phyloP scores from a whole-genome alignment of 352 stramenopile species.

The Globisporangium acanthophoron region DNA sequence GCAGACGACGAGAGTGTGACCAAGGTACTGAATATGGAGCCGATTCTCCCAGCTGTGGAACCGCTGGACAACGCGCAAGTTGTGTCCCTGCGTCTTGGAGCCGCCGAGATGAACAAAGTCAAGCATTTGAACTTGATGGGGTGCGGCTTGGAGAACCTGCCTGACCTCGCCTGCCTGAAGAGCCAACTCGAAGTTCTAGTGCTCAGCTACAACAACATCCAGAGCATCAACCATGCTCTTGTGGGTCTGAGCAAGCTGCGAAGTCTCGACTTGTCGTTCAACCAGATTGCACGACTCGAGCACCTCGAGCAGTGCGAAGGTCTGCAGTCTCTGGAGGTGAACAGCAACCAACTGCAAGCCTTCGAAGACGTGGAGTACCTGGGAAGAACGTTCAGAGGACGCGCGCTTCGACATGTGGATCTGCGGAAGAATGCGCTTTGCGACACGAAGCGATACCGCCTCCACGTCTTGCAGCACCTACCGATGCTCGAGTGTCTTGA shows the following conservation, averaged over 20 bases:
- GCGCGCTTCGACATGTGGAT: conserved; percentile 34
- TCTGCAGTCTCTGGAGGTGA: conserved; percentile 47
- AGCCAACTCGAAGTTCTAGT: conserved; percentile 54
- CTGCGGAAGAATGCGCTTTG: conserved; percentile 71
- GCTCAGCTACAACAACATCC: conserved; percentile 70
- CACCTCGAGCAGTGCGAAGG: conserved; percentile 29
- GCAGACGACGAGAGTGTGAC: conserved; percentile 21
- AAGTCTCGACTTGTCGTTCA: conserved; percentile 64
- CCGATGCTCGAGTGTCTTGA: conserved; percentile 40
- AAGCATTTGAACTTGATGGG: conserved; percentile 50
- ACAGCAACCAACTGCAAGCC: conserved; percentile 52
- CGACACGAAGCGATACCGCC: conserved; percentile 56
- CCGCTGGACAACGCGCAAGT: conserved; percentile 4
- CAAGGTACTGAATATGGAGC: conserved; percentile 41
- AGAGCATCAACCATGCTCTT: conserved; percentile 28
- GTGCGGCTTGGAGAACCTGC: conserved; percentile 43
- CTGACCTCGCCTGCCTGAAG: conserved; percentile 28
- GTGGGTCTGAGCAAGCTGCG: conserved; percentile 28
- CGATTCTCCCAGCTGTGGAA: conserved; percentile 14
- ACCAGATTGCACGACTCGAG: conserved; percentile 40
- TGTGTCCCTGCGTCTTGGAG: conserved; percentile 1
- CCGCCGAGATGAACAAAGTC: conserved; percentile 12
- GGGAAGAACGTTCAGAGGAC: conserved; percentile 14
- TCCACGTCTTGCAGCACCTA: conserved; percentile 53
- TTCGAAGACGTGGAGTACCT: conserved; percentile 54